Evolutionary conservation across 345 rosid species (phyloP).

Genomic region (Gossypium bickii): DNA sequence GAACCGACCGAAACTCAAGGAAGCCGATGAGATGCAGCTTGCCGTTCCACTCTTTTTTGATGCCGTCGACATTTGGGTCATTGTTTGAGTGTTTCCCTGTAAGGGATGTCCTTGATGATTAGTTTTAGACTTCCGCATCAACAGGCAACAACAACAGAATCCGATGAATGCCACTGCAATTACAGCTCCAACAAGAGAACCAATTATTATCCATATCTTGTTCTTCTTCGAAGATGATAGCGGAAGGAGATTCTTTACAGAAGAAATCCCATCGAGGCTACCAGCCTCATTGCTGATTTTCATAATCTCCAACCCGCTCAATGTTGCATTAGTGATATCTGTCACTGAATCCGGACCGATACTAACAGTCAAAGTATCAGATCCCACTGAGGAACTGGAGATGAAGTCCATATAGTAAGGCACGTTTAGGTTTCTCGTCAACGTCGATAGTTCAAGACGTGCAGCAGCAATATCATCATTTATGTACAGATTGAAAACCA

Average conservation of each 20-base stretch:
- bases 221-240: constrained; percentile 36
- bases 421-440: constrained; percentile 39
- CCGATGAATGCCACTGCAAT: constrained; percentile 38
- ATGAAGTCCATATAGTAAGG: constrained; percentile 80
- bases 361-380: constrained; percentile 60
- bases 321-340: constrained; percentile 52
- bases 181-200: constrained; percentile 47
- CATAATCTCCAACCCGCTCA: constrained; percentile 89
- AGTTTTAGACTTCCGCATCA: constrained; percentile 43
- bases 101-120: constrained; percentile 73
- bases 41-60: constrained; percentile 86
- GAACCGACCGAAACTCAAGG: constrained; percentile 69
- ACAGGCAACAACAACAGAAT: constrained; percentile 56
- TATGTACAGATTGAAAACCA: constrained; percentile 79
- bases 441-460: constrained; percentile 69
- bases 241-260: constrained; percentile 54
- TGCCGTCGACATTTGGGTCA: constrained; percentile 65
- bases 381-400: constrained; percentile 53
- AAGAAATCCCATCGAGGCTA: constrained; percentile 66
- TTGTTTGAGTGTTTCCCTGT: constrained; percentile 80
- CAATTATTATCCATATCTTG: constrained; percentile 36
- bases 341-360: constrained; percentile 71
- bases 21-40: constrained; percentile 74
- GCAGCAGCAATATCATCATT: constrained; percentile 64
- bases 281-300: constrained; percentile 72